These are phyloP conservation scores for Solanum lycopersicoides DNA, from an alignment of 257 asterid species.

Conservation along the genomic window DNA sequence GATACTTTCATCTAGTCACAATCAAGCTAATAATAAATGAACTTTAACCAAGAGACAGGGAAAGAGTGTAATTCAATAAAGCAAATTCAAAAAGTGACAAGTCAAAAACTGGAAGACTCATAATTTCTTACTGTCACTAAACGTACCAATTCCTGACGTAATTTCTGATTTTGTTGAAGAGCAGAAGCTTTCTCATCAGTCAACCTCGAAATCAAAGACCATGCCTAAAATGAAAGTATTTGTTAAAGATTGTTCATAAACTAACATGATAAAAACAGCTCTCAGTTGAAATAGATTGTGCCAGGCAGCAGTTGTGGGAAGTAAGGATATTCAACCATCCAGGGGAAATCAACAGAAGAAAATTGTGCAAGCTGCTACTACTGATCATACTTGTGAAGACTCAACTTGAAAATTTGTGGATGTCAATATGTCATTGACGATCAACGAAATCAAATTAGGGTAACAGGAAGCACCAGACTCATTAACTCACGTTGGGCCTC, in stretches of 20 bases:
- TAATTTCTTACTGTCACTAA: background rate
- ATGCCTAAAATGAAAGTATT: conserved; percentile 26
- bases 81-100: background rate
- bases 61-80: background rate
- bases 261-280: background rate
- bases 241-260: background rate
- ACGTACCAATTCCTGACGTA: conserved; percentile 60
- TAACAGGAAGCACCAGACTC: background rate
- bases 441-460: background rate
- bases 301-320: background rate
- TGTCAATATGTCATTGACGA: background rate
- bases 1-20: background rate
- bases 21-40: background rate
- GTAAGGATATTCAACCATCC: background rate
- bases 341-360: background rate
- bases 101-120: background rate
- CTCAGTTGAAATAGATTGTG: background rate
- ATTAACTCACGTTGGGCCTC: background rate
- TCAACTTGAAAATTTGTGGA: background rate
- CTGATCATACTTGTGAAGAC: background rate
- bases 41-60: background rate
- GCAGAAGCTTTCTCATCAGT: conserved; percentile 55
- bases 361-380: background rate
- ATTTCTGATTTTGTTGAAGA: conserved; percentile 49
- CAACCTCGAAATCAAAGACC: conserved; percentile 44